A percentile compares a stretch with the other conserved stretches of the same genome.
These are phyloP conservation scores for Ustilago shanxiensis DNA, from an alignment of 1,284 basidiomycete genomes.

Conservation along the genomic window DNA sequence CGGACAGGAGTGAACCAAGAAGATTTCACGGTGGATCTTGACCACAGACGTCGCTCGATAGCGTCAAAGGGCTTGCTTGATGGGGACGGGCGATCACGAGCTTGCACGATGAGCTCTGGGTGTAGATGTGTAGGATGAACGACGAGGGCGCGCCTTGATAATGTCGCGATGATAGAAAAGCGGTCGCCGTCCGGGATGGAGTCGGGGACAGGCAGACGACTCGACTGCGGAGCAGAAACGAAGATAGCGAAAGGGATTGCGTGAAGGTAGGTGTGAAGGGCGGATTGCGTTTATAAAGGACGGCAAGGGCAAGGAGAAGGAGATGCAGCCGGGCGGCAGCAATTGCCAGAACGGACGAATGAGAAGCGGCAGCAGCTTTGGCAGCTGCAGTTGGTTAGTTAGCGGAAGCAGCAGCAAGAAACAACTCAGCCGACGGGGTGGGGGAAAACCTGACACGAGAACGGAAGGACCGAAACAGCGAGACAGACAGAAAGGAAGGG, in stretches of 20 bases:
- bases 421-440: constrained; percentile 15
- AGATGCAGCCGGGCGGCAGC: constrained; percentile 35
- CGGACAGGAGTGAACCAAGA: not conserved
- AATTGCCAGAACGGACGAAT: constrained; percentile 27
- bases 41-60: not conserved
- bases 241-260: constrained; percentile 23
- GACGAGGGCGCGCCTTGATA: constrained; percentile 5
- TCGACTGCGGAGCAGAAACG: not conserved
- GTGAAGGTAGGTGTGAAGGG: constrained; percentile 10
- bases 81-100: not conserved
- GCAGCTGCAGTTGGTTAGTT: not conserved
- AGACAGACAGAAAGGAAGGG: too few relatives aligned
- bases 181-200: constrained; percentile 9
- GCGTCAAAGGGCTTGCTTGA: not conserved
- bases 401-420: not conserved
- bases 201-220: constrained; percentile 4
- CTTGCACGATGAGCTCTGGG: not conserved
- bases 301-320: constrained; percentile 7
- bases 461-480: not conserved
- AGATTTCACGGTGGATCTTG: not conserved
- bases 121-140: not conserved
- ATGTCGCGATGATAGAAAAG: not conserved
- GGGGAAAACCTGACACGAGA: not conserved
- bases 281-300: constrained; percentile 33
- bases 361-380: constrained; percentile 5